Evolutionary conservation across 805 yeast species (phyloP).

Genomic region (Teunomyces pallodes): DNA sequence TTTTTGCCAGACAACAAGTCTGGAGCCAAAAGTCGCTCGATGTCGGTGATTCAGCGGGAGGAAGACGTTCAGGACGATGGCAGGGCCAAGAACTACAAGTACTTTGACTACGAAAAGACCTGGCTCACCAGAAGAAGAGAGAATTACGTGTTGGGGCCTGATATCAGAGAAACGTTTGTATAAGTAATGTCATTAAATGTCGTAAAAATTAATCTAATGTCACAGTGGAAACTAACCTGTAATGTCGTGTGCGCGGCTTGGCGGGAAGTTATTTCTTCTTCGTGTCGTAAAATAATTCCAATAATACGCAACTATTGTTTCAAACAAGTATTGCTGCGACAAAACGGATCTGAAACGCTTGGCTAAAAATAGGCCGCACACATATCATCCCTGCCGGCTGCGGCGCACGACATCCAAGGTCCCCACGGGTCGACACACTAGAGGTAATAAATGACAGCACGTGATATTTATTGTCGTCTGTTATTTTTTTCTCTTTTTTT

Average conservation of each 20-base stretch:
- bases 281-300: too few relatives aligned
- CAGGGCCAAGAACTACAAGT: conserved; percentile 57
- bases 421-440: too few relatives aligned
- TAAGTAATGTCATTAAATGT: not conserved
- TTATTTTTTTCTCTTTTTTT: too few relatives aligned
- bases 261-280: too few relatives aligned
- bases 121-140: conserved; percentile 50
- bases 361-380: not conserved
- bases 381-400: too few relatives aligned
- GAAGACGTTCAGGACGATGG: conserved; percentile 34
- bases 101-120: conserved; percentile 74
- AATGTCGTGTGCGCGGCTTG: not conserved
- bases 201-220: not conserved
- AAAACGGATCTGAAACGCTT: not conserved
- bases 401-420: too few relatives aligned
- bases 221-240: not conserved
- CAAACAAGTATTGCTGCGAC: not conserved
- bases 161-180: conserved; percentile 27
- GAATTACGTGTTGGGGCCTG: conserved; percentile 31
- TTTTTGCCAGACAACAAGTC: conserved; percentile 63
- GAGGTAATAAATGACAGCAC: too few relatives aligned
- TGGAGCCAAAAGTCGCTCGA: conserved; percentile 24
- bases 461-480: too few relatives aligned
- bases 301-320: not conserved
- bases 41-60: conserved; percentile 18